phyloP scores from a whole-genome alignment of 176 grass and related monocot genomes.

The Lolium multiflorum region DNA sequence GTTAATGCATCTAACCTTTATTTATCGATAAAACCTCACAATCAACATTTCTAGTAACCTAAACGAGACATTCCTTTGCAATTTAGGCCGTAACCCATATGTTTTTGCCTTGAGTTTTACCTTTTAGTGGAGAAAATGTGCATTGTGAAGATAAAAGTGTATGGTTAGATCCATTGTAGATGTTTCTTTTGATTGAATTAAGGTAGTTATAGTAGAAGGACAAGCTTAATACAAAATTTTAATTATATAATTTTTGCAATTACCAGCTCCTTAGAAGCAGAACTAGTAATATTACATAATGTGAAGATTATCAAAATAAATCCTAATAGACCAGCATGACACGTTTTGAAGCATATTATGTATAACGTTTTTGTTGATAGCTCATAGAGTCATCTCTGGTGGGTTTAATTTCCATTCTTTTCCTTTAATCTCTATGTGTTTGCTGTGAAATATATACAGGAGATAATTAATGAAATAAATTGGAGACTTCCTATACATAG shows the following conservation, averaged over 20 bases:
- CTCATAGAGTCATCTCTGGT: neutral
- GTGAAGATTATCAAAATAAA: neutral
- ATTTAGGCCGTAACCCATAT: neutral
- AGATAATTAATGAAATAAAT: constrained; percentile 89
- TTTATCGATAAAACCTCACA: constrained; percentile 7
- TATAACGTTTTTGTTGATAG: neutral
- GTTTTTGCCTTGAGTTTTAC: neutral
- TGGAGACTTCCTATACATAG: constrained; percentile 68
- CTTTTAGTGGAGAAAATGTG: constrained; percentile 1
- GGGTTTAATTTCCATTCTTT: neutral
- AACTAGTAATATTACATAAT: neutral
- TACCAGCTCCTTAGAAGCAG: neutral
- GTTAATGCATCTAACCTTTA: neutral
- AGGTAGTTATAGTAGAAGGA: neutral
- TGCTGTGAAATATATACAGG: constrained; percentile 53
- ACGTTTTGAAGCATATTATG: neutral
- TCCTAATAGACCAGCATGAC: neutral
- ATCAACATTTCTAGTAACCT: constrained; percentile 10
- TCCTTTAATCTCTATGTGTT: neutral
- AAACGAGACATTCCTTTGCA: neutral
- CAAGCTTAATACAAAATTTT: neutral
- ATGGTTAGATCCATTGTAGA: neutral
- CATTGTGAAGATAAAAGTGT: neutral
- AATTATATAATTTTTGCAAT: neutral
- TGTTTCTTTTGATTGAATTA: neutral